A percentile compares a stretch with the other conserved stretches of the same genome.
Conservation (phyloP, 805 yeast genomes). For the Pichia gijzeniarum region DNA sequence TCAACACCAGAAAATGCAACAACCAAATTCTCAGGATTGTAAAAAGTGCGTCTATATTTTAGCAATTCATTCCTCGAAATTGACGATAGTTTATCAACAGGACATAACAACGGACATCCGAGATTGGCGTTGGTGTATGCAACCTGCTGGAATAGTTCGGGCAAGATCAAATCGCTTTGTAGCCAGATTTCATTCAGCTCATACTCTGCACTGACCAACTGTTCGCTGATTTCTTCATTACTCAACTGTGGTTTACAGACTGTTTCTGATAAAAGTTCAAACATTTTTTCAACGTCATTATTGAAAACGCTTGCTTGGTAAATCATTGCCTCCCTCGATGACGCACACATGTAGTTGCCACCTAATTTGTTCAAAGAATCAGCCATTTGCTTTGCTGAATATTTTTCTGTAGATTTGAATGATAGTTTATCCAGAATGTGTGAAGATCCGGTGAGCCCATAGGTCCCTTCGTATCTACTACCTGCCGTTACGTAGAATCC, state of each 20-base stretch:
- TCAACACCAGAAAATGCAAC: slow-evolving; percentile 84
- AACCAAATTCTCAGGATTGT: slow-evolving; percentile 74
- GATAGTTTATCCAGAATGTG: slow-evolving; percentile 85
- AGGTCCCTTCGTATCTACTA: slow-evolving; percentile 65
- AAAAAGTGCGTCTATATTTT: slow-evolving; percentile 56
- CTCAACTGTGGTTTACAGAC: slow-evolving; percentile 64
- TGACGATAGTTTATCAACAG: slow-evolving; percentile 54
- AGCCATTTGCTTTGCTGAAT: slow-evolving; percentile 62
- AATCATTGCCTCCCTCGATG: slow-evolving; percentile 85
- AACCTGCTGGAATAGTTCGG: slow-evolving; percentile 82
- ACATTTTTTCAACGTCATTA: slow-evolving; percentile 73
- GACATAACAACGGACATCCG: slow-evolving; percentile 83
- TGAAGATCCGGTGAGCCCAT: slow-evolving; percentile 60
- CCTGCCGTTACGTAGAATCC: slow-evolving; percentile 92
- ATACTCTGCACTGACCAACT: slow-evolving; percentile 64
- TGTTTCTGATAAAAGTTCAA: slow-evolving; percentile 68
- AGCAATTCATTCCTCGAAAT: slow-evolving; percentile 49
- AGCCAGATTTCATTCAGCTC: slow-evolving; percentile 78
- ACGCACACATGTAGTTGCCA: slow-evolving; percentile 90
- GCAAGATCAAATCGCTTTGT: slow-evolving; percentile 79
- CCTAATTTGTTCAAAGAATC: slow-evolving; percentile 74
- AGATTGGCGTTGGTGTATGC: slow-evolving; percentile 70
- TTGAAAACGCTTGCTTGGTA: slow-evolving; percentile 95
- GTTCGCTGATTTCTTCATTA: slow-evolving; percentile 66
- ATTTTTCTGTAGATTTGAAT: slow-evolving; percentile 59